Base-by-base conservation (phyloP, 225 moss, liverwort and hornwort genomes). In the Lunularia cruciata region DNA sequence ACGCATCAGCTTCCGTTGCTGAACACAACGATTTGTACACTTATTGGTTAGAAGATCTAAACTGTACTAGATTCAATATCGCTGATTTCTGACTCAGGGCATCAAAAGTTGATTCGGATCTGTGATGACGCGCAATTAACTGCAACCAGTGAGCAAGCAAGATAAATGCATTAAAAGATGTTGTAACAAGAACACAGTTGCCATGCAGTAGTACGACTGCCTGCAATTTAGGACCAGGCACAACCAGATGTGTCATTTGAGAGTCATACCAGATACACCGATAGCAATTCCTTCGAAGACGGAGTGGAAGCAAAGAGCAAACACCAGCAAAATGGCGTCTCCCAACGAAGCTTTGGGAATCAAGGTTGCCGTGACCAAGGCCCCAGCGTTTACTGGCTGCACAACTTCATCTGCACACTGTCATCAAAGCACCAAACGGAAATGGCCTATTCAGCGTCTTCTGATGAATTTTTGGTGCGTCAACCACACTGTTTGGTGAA, bases 231-330 rank as follows among this genome's bases (percentile, higher is more conserved):
- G n/a, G n/a, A n/a, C n/a, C n/a, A n/a, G n/a, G n/a, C n/a, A n/a
- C n/a, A n/a, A n/a, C n/a, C n/a, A n/a, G n/a, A n/a, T n/a, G n/a
- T n/a, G n/a, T n/a, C n/a, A n/a, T n/a, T n/a, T n/a, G n/a, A 33
- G 34, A 12, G 57, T 19, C 8, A 19, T 2, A 85, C 92, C 64
- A 83, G 88, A 77, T 34, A 92, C 85, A 11, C 96, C 96, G 55
- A 96, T 89, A 8, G 92, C 96, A 45, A 96, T 89, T 12, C 96
- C 96, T 63, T 96, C 90, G 53, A 96, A 96, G 37, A 92, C 12
- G 13, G 96, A 96, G 82, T 96, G 96, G 65, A 92, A 92, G 63
- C 90, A 96, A 47, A 96, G 78, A 45, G 92, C 92, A 27, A 89
- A 28, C 14, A 96, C 84, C 25, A 96, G 75, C 20, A 96, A 61